These are phyloP conservation scores for Pseudomonodictys pantanalensis DNA, from an alignment of 495 filamentous ascomycete genomes.

Conservation along the genomic window DNA sequence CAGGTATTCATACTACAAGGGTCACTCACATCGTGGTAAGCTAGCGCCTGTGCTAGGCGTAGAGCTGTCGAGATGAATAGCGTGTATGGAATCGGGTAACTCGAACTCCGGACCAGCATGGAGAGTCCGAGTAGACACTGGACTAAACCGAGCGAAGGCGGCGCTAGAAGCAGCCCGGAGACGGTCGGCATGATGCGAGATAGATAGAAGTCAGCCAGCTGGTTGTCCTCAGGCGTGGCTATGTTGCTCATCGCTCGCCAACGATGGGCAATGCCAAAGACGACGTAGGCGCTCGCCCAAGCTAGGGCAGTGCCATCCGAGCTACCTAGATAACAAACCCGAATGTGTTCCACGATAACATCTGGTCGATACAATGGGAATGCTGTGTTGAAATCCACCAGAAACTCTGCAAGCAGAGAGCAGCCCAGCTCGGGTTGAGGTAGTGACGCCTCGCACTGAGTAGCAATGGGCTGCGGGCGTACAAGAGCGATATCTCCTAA, in stretches of 20 bases:
- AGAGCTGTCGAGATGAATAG: conserved; percentile 20
- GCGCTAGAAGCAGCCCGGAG: conserved; percentile 6
- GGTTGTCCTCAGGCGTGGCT: conserved; percentile 17
- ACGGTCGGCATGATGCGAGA: background rate
- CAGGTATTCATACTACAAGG: too few species aligned
- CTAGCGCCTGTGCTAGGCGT: conserved; percentile 14
- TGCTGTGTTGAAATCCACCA: conserved; percentile 24
- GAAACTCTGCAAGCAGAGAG: conserved; percentile 15
- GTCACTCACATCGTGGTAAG: conserved; percentile 11
- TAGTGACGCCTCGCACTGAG: conserved; percentile 4
- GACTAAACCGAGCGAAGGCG: conserved; percentile 5
- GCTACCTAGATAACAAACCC: conserved; percentile 7
- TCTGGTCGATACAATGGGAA: conserved; percentile 11
- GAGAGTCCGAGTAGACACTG: conserved; percentile 18
- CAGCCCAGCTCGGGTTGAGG: conserved; percentile 17
- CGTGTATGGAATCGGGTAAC: background rate
- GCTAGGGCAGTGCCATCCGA: conserved; percentile 14
- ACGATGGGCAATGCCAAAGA: conserved; percentile 25
- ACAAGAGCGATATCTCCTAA: background rate
- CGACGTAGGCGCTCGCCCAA: conserved; percentile 30
- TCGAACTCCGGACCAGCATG: conserved; percentile 10
- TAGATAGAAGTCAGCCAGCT: conserved; percentile 18
- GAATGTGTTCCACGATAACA: conserved; percentile 9
- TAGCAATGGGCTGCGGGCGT: background rate
- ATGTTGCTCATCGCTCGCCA: conserved; percentile 19